Conservation (phyloP, 306 rosid species). For the Crotalaria pallida region DNA sequence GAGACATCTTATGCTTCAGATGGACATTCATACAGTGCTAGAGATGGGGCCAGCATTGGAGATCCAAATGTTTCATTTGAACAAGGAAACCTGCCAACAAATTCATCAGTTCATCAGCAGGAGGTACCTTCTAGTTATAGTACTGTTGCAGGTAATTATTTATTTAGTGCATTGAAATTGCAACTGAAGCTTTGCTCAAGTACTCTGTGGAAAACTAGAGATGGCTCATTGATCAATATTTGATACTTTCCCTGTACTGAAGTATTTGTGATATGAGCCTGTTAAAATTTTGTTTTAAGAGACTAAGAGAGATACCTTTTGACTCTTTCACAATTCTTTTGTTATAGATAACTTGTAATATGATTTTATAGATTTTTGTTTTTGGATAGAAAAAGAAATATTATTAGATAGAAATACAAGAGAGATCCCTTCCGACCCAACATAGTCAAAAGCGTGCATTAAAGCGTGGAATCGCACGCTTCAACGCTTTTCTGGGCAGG, state of each 20-base stretch:
- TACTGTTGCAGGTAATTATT: slow-evolving; percentile 94
- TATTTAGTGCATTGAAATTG: slow-evolving; percentile 50
- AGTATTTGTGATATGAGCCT: slow-evolving; percentile 14
- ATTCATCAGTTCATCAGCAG: slow-evolving; percentile 89
- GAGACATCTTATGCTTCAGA: slow-evolving; percentile 55
- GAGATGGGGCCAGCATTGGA: slow-evolving; percentile 49
- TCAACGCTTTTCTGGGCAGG: no score
- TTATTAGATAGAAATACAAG: background rate
- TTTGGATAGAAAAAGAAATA: background rate
- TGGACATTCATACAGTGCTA: slow-evolving; percentile 45
- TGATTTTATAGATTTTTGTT: background rate
- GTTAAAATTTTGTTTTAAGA: slow-evolving; percentile 21
- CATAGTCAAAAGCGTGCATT: no score
- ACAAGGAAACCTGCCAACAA: slow-evolving; percentile 55
- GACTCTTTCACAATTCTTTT: background rate
- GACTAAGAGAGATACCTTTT: slow-evolving; percentile 1
- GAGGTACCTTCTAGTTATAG: slow-evolving; percentile 99
- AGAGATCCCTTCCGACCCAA: no score
- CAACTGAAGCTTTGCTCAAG: slow-evolving; percentile 48
- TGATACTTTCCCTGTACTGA: slow-evolving; percentile 14
- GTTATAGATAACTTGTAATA: background rate
- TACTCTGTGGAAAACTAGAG: slow-evolving; percentile 29
- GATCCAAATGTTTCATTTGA: slow-evolving; percentile 52
- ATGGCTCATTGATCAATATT: slow-evolving; percentile 33
- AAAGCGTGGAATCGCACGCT: no score